These are phyloP conservation scores for Cutaneotrichosporon sp. DNA, from an alignment of 1,284 basidiomycete genomes.

Conservation along the genomic window DNA sequence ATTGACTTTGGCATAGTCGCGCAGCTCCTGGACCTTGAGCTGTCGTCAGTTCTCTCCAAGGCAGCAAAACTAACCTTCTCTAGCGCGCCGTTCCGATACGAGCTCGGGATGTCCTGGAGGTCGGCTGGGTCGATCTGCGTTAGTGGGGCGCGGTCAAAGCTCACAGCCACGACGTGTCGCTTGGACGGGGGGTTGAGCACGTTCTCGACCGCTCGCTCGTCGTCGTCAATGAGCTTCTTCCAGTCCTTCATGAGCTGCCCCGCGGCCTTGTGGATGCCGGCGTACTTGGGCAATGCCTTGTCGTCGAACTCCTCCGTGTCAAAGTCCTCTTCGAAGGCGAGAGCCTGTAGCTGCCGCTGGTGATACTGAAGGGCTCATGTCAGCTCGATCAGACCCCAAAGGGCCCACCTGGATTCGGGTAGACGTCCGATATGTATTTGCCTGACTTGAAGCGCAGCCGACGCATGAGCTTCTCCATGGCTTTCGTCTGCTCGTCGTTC, in stretches of 20 bases:
- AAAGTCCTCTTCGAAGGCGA: conserved; percentile 84
- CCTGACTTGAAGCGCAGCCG: conserved; percentile 75
- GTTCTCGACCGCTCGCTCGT: conserved; percentile 60
- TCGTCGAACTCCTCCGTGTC: conserved; percentile 74
- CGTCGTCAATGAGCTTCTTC: conserved; percentile 67
- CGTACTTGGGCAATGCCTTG: conserved; percentile 72
- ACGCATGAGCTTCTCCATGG: conserved; percentile 72
- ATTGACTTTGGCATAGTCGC: conserved; percentile 55
- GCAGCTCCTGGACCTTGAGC: conserved; percentile 74
- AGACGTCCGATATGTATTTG: conserved; percentile 79
- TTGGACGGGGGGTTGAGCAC: conserved; percentile 29
- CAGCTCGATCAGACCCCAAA: conserved; percentile 7
- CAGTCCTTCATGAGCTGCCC: conserved; percentile 72
- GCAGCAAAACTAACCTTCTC: conserved; percentile 60
- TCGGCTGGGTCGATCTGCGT: conserved; percentile 68
- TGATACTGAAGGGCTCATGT: conserved; percentile 67
- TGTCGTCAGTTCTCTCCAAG: conserved; percentile 43
- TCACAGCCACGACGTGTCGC: conserved; percentile 25
- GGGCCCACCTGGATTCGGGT: conserved; percentile 81
- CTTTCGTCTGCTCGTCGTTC: conserved; percentile 64
- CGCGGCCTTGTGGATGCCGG: conserved; percentile 77
- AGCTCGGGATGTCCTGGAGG: conserved; percentile 64
- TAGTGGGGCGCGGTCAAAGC: conserved; percentile 5
- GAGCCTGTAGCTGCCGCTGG: conserved; percentile 84
- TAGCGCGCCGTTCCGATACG: conserved; percentile 62